Conservation (phyloP, 805 yeast genomes). For the Myxozyma monticola region DNA sequence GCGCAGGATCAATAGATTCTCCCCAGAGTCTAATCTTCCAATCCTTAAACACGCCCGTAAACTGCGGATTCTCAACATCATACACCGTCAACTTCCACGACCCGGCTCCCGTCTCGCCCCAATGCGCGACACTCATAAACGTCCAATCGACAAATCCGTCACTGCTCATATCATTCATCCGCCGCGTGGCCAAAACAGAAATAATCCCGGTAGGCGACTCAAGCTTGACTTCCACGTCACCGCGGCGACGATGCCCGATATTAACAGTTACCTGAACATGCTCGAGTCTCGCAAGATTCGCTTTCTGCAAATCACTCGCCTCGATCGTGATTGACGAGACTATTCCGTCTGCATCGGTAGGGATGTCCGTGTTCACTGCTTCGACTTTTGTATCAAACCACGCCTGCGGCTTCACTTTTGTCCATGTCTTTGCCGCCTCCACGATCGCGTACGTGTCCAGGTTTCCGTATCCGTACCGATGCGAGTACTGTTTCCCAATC, state of each 20-base stretch:
- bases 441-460: constrained; percentile 79
- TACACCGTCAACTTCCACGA: constrained; percentile 73
- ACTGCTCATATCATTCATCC: constrained; percentile 57
- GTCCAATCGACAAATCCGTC: constrained; percentile 80
- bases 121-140: constrained; percentile 96
- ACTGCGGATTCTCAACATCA: constrained; percentile 36
- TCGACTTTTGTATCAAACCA: constrained; percentile 61
- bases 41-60: constrained; percentile 46
- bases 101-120: constrained; percentile 86
- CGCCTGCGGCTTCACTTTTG: constrained; percentile 86
- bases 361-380: constrained; percentile 38
- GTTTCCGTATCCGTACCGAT: constrained; percentile 88
- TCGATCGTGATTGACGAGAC: constrained; percentile 50
- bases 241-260: constrained; percentile 64
- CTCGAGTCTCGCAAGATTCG: constrained; percentile 72
- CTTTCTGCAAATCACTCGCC: constrained; percentile 49
- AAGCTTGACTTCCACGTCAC: constrained; percentile 64
- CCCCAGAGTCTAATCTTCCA: constrained; percentile 89
- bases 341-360: constrained; percentile 34
- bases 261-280: constrained; percentile 83
- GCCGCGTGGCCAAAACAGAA: constrained; percentile 69
- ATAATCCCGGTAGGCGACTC: constrained; percentile 72
- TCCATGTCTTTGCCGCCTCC: constrained; percentile 70
- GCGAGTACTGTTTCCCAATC: constrained; percentile 70
- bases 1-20: constrained; percentile 62